Percentiles rank a stretch among this genome's conserved stretches.
phyloP scores from a whole-genome alignment of 106 monocot species.

The Allium cepa region DNA sequence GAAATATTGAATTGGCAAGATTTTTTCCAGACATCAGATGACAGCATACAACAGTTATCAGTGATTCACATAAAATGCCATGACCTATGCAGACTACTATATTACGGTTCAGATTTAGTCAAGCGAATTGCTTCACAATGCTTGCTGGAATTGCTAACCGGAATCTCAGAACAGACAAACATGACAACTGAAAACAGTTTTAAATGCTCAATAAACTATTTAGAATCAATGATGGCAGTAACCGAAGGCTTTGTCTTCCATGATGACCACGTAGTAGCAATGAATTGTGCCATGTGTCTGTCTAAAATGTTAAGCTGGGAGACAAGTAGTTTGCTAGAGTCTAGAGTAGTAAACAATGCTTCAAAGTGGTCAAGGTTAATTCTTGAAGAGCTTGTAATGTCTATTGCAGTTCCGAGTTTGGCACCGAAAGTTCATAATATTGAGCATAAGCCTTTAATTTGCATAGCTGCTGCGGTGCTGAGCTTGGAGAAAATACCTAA shows the following conservation, averaged over 20 bases:
- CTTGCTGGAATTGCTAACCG: constrained; percentile 53
- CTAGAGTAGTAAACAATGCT: constrained; percentile 12
- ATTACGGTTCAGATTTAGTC: constrained; percentile 57
- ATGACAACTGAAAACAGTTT: constrained; percentile 15
- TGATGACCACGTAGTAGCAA: constrained; percentile 41
- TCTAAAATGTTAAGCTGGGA: constrained; percentile 59
- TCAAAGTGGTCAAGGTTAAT: constrained; percentile 72
- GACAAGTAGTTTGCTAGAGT: constrained; percentile 31
- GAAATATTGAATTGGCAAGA: constrained; percentile 63
- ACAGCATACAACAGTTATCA: constrained; percentile 9
- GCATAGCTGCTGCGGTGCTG: constrained; percentile 55
- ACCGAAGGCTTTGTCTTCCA: constrained; percentile 60
- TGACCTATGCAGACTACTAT: constrained; percentile 73
- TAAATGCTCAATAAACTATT: constrained; percentile 37
- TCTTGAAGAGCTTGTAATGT: constrained; percentile 64
- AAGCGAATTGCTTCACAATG: constrained; percentile 78
- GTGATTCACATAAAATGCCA: constrained; percentile 54
- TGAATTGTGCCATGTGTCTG: constrained; percentile 48
- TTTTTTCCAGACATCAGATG: constrained; percentile 38
- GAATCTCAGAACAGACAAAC: constrained; percentile 45
- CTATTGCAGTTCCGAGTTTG: constrained; percentile 52
- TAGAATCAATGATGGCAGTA: constrained; percentile 59
- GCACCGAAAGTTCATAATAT: constrained; percentile 50
- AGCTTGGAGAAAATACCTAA: constrained; percentile 31
- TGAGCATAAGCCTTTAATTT: constrained; percentile 65